These are phyloP conservation scores for Lentinula guzmanii DNA, from an alignment of 768 basidiomycete genomes.

Conservation along the genomic window DNA sequence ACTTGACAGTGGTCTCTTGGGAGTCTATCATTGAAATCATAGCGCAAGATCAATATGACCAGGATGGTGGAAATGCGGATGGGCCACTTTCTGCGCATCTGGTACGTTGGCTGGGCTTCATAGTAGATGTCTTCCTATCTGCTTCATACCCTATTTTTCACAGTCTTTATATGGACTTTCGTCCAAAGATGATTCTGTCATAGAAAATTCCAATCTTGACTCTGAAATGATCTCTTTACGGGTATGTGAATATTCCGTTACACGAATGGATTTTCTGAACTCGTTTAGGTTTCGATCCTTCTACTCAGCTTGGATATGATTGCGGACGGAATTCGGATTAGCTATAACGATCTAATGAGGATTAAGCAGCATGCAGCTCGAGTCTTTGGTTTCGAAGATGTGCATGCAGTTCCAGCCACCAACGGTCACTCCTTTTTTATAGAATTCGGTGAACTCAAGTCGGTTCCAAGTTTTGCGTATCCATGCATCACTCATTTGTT, in stretches of 20 bases:
- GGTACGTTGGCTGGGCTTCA: conserved; percentile 21
- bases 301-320: conserved; percentile 62
- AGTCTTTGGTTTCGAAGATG: conserved; percentile 48
- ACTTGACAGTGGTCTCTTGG: conserved; percentile 56
- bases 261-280: background rate
- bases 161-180: conserved; percentile 43
- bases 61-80: conserved; percentile 29
- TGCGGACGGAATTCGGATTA: conserved; percentile 53
- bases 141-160: background rate
- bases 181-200: conserved; percentile 17
- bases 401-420: conserved; percentile 37
- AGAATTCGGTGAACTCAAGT: conserved; percentile 41
- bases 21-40: conserved; percentile 52
- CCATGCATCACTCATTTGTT: conserved; percentile 58
- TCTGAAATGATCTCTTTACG: conserved; percentile 42
- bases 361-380: conserved; percentile 52
- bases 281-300: conserved; percentile 44
- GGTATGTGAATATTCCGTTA: conserved; percentile 22
- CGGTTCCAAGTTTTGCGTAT: conserved; percentile 35
- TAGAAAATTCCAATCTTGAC: conserved; percentile 23
- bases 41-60: conserved; percentile 45
- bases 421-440: conserved; percentile 49
- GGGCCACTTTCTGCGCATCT: conserved; percentile 34
- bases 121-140: background rate
- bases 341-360: conserved; percentile 46